These are phyloP conservation scores for Zymoseptoria tritici DNA, from an alignment of 2,329 filamentous ascomycete genomes.

Conservation along the genomic window DNA sequence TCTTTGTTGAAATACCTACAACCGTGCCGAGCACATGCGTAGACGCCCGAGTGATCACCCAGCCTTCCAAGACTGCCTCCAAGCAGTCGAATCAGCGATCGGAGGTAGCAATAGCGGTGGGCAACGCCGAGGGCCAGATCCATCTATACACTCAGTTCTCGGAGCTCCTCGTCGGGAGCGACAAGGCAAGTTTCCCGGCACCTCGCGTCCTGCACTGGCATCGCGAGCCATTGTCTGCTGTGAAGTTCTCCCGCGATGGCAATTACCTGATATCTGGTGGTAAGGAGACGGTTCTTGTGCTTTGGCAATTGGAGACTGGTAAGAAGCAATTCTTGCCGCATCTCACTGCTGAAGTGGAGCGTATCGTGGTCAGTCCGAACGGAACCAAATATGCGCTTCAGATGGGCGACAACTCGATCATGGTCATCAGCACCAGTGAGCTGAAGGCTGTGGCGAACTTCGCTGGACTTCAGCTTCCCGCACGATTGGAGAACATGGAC, in stretches of 20 bases:
- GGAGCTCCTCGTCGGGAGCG: constrained; percentile 17
- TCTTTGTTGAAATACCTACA: constrained; percentile 48
- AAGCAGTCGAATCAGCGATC: constrained; percentile 26
- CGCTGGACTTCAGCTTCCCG: constrained; percentile 63
- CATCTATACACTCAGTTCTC: constrained; percentile 59
- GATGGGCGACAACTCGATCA: constrained; percentile 84
- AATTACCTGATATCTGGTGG: constrained; percentile 94
- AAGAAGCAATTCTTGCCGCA: constrained; percentile 82
- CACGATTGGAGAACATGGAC: constrained; percentile 4
- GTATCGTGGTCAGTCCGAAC: constrained; percentile 69
- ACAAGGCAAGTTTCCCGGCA: constrained; percentile 31
- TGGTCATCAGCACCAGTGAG: constrained; percentile 85
- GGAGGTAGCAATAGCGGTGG: constrained; percentile 67
- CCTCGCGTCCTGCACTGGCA: constrained; percentile 84
- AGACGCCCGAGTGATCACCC: constrained; percentile 46
- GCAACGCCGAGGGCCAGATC: constrained; percentile 68
- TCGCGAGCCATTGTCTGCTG: constrained; percentile 67
- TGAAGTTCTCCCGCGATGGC: constrained; percentile 94
- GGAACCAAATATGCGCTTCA: constrained; percentile 79
- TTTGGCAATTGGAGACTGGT: constrained; percentile 89
- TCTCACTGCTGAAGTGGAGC: constrained; percentile 76
- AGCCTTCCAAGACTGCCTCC: constrained; percentile 17
- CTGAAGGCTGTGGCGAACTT: constrained; percentile 77
- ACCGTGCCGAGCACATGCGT: constrained; percentile 60
- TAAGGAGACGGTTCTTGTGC: constrained; percentile 75